Evolutionary conservation across 2,329 filamentous ascomycete genomes (phyloP).

Genomic region (Coniochaeta hoffmannii): DNA sequence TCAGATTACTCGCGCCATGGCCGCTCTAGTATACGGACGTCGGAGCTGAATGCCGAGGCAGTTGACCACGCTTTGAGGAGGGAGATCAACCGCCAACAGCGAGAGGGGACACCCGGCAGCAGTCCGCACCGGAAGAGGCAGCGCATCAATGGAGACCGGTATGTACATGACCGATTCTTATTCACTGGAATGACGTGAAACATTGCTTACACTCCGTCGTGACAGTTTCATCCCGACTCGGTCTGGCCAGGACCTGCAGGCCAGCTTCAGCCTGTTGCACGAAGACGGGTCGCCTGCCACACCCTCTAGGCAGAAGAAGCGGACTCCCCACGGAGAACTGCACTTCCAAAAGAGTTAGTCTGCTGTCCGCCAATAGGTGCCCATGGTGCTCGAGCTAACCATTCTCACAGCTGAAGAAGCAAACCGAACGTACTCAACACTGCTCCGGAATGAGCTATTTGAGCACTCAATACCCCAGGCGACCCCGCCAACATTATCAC

Average conservation of each 20-base stretch:
- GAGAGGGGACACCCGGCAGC: constrained; percentile 43
- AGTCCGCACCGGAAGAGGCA: constrained; percentile 54
- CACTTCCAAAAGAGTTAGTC: constrained; percentile 85
- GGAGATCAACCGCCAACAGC: constrained; percentile 41
- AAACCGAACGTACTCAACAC: constrained; percentile 81
- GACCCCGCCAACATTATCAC: constrained; percentile 54
- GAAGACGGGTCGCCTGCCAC: constrained; percentile 92
- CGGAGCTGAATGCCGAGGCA: constrained; percentile 26
- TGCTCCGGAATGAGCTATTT: constrained; percentile 88
- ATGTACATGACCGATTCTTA: constrained; percentile 15
- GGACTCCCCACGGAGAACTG: constrained; percentile 79
- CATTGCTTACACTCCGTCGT: constrained; percentile 14
- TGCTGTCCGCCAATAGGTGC: not conserved
- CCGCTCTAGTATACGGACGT: not conserved
- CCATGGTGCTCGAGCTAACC: constrained; percentile 14
- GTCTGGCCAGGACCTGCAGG: constrained; percentile 85
- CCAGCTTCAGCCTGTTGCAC: constrained; percentile 85
- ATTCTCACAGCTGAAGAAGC: constrained; percentile 69
- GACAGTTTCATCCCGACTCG: constrained; percentile 89
- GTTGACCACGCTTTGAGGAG: constrained; percentile 43
- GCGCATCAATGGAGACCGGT: constrained; percentile 57
- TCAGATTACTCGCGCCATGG: constrained; percentile 5
- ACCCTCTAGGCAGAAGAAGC: constrained; percentile 76
- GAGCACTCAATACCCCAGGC: constrained; percentile 82
- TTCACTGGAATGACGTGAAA: constrained; percentile 7